Conservation (phyloP, 345 rosid genomes). For the Moricandia arvensis region DNA sequence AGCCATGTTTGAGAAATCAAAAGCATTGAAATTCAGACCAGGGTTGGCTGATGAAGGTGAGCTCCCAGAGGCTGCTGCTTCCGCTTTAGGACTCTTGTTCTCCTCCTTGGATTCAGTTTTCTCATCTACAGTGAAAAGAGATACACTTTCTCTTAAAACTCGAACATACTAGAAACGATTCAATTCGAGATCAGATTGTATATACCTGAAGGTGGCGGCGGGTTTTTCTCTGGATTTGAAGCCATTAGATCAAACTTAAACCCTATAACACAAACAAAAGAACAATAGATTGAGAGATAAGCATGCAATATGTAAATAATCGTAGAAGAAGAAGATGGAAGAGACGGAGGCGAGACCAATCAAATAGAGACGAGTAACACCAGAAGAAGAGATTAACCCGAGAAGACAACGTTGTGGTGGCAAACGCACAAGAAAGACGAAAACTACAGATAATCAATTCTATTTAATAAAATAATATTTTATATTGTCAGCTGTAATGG, state of each 20-base stretch:
- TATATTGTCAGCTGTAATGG: not conserved
- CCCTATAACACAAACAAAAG: not conserved
- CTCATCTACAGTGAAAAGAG: conserved; percentile 43
- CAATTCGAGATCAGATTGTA: not conserved
- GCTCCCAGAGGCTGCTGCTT: conserved; percentile 50
- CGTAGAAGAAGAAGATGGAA: conserved; percentile 17
- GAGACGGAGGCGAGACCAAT: not conserved
- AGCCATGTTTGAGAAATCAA: conserved; percentile 88
- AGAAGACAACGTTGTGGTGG: conserved; percentile 38
- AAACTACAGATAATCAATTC: conserved; percentile 23
- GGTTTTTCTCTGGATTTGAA: conserved; percentile 53
- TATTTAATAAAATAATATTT: not conserved
- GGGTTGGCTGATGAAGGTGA: conserved; percentile 45
- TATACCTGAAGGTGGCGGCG: conserved; percentile 55
- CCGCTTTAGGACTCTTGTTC: conserved; percentile 43
- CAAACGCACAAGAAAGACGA: conserved; percentile 20
- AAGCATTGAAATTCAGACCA: conserved; percentile 58
- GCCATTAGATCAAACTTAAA: conserved; percentile 49
- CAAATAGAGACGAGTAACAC: conserved; percentile 14
- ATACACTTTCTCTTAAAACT: not conserved
- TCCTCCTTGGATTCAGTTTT: conserved; percentile 46
- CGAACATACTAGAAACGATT: not conserved
- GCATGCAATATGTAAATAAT: not conserved
- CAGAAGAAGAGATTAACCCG: conserved; percentile 5
- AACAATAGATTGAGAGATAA: not conserved